Evolutionary conservation across 306 rosid species (phyloP).

Genomic region (Quercus glauca): DNA sequence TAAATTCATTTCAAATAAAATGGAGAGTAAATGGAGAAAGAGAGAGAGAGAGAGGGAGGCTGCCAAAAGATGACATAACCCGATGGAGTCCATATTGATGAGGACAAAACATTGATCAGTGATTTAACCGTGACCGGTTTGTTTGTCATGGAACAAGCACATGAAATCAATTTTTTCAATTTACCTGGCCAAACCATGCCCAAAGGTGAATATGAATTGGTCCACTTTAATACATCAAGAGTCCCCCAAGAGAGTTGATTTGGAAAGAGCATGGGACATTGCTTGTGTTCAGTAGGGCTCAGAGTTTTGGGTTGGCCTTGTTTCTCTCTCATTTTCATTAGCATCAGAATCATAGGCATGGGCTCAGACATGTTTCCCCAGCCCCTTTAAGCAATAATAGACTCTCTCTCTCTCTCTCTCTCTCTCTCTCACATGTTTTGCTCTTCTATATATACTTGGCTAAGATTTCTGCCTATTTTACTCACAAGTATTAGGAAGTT

Average conservation of each 20-base stretch:
- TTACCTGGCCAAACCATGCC: conserved; percentile 29
- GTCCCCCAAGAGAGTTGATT: background rate
- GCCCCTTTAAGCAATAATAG: conserved; percentile 65
- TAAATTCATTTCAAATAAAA: too few relatives aligned
- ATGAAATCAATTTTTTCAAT: conserved; percentile 34
- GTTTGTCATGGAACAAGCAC: conserved; percentile 56
- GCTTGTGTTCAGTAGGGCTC: conserved; percentile 13
- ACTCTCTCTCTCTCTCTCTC: conserved; percentile 19
- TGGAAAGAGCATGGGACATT: background rate
- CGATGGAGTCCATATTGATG: conserved; percentile 35
- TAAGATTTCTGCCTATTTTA: conserved; percentile 31
- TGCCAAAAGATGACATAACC: conserved; percentile 33
- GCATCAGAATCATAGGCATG: conserved; percentile 61
- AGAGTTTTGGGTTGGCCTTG: background rate
- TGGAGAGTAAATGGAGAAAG: background rate
- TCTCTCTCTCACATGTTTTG: conserved; percentile 28
- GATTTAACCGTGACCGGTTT: conserved; percentile 45
- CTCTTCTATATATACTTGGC: conserved; percentile 47
- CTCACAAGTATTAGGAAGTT: conserved; percentile 23
- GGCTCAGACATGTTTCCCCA: conserved; percentile 59
- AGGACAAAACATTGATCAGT: conserved; percentile 61
- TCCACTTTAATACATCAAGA: background rate
- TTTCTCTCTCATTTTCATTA: conserved; percentile 27
- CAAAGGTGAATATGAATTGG: conserved; percentile 16
- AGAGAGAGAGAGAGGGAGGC: conserved; percentile 36